Conservation (phyloP, 495 filamentous ascomycete genomes). For the Clohesyomyces aquaticus region DNA sequence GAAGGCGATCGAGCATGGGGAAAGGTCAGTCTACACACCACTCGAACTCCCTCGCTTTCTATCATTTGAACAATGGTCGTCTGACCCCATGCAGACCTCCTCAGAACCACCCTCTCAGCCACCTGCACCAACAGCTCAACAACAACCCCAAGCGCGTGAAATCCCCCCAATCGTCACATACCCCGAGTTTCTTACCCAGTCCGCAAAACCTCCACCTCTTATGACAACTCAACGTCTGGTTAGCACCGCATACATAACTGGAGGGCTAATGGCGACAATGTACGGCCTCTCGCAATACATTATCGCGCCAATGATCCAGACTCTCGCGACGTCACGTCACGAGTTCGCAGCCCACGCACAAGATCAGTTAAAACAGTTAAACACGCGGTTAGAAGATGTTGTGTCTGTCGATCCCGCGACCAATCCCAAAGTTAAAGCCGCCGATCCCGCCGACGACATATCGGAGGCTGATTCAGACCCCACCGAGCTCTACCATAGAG, state of each 20-base stretch:
- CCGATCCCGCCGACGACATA: constrained; percentile 30
- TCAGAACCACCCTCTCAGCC: constrained; percentile 39
- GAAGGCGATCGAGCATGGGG: constrained; percentile 27
- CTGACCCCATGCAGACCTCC: constrained; percentile 26
- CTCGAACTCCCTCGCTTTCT: neutral
- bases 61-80: neutral
- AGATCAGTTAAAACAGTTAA: constrained; percentile 67
- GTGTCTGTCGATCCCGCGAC: constrained; percentile 66
- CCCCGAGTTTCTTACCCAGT: constrained; percentile 82
- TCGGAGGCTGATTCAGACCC: constrained; percentile 65
- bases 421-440: constrained; percentile 37
- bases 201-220: constrained; percentile 71
- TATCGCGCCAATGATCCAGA: constrained; percentile 79
- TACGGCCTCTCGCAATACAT: constrained; percentile 84
- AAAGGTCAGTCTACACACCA: constrained; percentile 30
- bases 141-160: constrained; percentile 46
- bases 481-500: constrained; percentile 87
- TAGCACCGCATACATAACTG: constrained; percentile 76
- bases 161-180: constrained; percentile 93
- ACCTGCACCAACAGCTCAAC: too few relatives aligned
- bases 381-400: constrained; percentile 69
- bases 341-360: constrained; percentile 71
- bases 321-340: constrained; percentile 75
- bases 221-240: constrained; percentile 75
- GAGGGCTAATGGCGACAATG: constrained; percentile 67